Conservation (phyloP, 2,329 filamentous ascomycete genomes). For the Cordyceps cateniannulata region DNA sequence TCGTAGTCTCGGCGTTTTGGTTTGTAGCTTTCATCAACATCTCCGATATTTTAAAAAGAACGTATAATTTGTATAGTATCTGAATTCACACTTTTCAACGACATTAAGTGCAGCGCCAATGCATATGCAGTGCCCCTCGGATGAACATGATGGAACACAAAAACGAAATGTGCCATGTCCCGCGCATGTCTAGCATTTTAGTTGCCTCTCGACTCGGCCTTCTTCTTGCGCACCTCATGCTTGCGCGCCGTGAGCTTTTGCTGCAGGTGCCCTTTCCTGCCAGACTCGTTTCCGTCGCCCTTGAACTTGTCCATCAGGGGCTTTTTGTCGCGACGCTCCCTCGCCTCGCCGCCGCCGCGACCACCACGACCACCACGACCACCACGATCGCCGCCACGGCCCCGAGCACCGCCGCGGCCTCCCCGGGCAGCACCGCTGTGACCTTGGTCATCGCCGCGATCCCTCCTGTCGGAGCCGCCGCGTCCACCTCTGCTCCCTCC, state of each 20-base stretch:
- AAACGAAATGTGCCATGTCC: neutral
- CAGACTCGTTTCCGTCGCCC: conserved; percentile 31
- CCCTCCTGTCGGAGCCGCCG: neutral
- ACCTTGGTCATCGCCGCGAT: neutral
- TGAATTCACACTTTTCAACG: neutral
- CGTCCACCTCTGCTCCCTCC: conserved; percentile 13
- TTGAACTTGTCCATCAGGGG: conserved; percentile 20
- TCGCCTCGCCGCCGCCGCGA: neutral
- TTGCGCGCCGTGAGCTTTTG: conserved; percentile 84
- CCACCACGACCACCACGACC: conserved; percentile 2
- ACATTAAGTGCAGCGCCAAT: conserved; percentile 6
- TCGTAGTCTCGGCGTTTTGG: neutral
- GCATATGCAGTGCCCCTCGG: conserved; percentile 1
- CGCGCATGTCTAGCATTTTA: conserved; percentile 12
- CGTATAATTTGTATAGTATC: neutral
- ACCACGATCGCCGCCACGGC: conserved; percentile 1
- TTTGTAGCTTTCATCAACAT: neutral
- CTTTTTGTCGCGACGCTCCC: conserved; percentile 5
- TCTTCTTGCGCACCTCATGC: conserved; percentile 69
- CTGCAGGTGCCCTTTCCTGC: conserved; percentile 43
- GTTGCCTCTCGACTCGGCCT: conserved; percentile 34
- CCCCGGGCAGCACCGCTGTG: neutral
- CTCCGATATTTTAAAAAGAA: neutral
- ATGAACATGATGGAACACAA: conserved; percentile 4
- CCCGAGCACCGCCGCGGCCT: neutral